Conservation (phyloP, 805 yeast genomes). For the Saturnispora quitensis region DNA sequence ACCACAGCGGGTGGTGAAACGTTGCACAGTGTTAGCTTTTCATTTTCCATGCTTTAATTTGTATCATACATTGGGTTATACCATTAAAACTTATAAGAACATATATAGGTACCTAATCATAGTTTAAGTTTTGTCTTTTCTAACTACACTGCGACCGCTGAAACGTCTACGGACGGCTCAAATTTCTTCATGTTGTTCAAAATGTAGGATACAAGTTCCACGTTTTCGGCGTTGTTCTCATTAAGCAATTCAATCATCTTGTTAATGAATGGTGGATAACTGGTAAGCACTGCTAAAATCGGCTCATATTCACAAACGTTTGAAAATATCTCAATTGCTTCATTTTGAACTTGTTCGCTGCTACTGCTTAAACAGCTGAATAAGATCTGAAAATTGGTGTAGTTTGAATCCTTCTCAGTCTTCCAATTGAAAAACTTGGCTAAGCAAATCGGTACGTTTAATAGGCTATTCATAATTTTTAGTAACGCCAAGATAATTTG, state of each 20-base stretch:
- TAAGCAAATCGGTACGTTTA: slow-evolving; percentile 29
- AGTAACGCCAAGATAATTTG: slow-evolving; percentile 38
- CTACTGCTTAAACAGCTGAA: slow-evolving; percentile 32
- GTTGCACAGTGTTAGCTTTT: neutral
- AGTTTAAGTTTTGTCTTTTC: neutral
- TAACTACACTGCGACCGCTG: neutral
- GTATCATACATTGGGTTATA: neutral
- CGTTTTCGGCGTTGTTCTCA: neutral
- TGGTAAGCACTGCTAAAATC: slow-evolving; percentile 15
- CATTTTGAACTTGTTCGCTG: slow-evolving; percentile 32
- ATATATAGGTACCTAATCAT: neutral
- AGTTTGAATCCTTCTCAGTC: slow-evolving; percentile 25
- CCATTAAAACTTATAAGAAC: neutral
- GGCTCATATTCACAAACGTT: slow-evolving; percentile 22
- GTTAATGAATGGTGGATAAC: neutral
- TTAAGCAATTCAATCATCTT: neutral
- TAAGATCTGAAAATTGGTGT: slow-evolving; percentile 32
- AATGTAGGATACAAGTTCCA: neutral
- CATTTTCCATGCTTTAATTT: neutral
- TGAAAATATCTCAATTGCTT: slow-evolving; percentile 26
- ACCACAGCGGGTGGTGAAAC: neutral
- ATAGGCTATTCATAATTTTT: slow-evolving; percentile 41
- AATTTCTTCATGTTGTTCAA: neutral
- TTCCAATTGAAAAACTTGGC: slow-evolving; percentile 52
- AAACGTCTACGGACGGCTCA: neutral